Base-by-base conservation (phyloP, 2,329 filamentous ascomycete species). In the Xylariaceae sp. region DNA sequence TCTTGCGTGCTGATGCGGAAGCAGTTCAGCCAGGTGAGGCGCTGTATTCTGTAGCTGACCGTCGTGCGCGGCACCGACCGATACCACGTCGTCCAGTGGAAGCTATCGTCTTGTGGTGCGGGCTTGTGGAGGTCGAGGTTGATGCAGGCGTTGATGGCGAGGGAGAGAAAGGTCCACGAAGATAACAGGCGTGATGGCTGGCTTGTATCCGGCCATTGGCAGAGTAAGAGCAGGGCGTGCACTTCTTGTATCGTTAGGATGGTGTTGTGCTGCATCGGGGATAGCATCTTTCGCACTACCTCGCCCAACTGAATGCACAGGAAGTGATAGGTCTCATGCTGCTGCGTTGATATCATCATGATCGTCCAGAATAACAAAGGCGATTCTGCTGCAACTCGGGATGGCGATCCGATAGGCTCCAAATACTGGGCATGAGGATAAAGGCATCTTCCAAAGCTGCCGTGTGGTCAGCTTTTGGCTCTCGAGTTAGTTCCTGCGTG, bases 301-400 rank as follows among this genome's bases (percentile, higher is more conserved):
- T 26, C 22, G 22, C 6, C 11, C 22, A 26, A 11, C 22, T 26
- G 22, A 11, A 11, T 41, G 17, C 43, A 48, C 9, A 48, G 19
- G 16, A 12, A 17, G 32, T 38, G 4, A 12, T 48, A 43, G 17
- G 33, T 11, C 7, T 19, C 15, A 17, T 48, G 45, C 11, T 36
- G 37, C 19, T 45, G 45, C 11, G 29, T 40, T 4, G 45, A 37
- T 3, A 48, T 19, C 13, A 48, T 22, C 11, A 45, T 17, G 26
- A 48, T 46, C 22, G 8, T 48, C 45, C 45, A 48, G 38, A 48
- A 48, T 22, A 45, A 16, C 26, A 48, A 28, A 3, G 45, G 45
- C 1, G 39, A 43, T 11, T 37, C 17, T n/a, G 29, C 13, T 13
- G 37, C 34, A 19, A 43, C 42, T 15, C 12, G 12, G 4, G 34